Conservation (phyloP, 2,329 filamentous ascomycete species). For the Fusarium globosum region DNA sequence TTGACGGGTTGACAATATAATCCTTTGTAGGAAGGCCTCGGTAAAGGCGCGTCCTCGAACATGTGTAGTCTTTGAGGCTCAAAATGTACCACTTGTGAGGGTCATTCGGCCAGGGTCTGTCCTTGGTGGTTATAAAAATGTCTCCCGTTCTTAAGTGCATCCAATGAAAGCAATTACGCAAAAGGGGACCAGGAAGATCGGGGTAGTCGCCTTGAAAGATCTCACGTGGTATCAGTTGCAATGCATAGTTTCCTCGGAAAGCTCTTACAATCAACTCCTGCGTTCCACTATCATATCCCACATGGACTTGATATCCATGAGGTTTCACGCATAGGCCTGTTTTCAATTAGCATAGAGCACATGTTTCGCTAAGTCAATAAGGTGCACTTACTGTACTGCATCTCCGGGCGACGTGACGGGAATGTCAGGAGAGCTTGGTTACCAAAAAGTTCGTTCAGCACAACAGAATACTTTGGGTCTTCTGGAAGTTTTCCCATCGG, state of each 20-base stretch:
- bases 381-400: conserved; percentile 57
- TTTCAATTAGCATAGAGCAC: neutral
- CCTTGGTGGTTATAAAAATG: conserved; percentile 32
- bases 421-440: conserved; percentile 61
- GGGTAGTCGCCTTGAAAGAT: conserved; percentile 24
- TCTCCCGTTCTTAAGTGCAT: conserved; percentile 48
- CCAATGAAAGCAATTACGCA: conserved; percentile 68
- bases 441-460: conserved; percentile 64
- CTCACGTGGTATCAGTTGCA: conserved; percentile 39
- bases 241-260: conserved; percentile 24
- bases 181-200: conserved; percentile 63
- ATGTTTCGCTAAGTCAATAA: neutral
- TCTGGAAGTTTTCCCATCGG: conserved; percentile 61
- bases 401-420: conserved; percentile 63
- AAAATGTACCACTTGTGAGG: conserved; percentile 22
- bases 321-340: conserved; percentile 20
- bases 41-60: conserved; percentile 3
- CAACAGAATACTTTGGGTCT: conserved; percentile 54
- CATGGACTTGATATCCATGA: conserved; percentile 62
- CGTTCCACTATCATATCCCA: conserved; percentile 45
- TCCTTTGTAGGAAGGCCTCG: conserved; percentile 3
- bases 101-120: conserved; percentile 32
- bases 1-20: conserved; percentile 35
- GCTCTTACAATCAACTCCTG: conserved; percentile 45
- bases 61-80: conserved; percentile 19